These are phyloP conservation scores for Cladosporium sp. DNA, from an alignment of 2,329 filamentous ascomycete species.

Conservation along the genomic window DNA sequence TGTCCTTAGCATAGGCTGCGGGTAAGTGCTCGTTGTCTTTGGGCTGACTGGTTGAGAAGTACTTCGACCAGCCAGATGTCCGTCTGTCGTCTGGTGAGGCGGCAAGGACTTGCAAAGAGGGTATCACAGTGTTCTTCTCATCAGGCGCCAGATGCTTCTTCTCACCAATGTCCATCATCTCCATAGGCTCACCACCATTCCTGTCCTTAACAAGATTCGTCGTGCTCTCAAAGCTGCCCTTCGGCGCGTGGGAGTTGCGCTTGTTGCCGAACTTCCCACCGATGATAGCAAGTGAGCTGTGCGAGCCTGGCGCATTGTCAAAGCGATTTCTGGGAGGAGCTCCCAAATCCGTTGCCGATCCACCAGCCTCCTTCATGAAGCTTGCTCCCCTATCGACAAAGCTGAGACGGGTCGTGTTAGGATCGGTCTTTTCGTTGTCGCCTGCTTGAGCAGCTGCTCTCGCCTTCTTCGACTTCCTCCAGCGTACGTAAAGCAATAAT, in stretches of 20 bases:
- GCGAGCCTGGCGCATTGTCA: constrained; percentile 19
- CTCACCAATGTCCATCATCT: constrained; percentile 41
- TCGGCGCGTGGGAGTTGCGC: constrained; percentile 38
- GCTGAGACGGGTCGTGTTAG: constrained; percentile 38
- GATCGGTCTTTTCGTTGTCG: constrained; percentile 37
- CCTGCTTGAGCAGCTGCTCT: constrained; percentile 31
- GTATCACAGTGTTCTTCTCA: constrained; percentile 18
- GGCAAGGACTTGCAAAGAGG: constrained; percentile 32
- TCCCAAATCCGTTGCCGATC: constrained; percentile 31
- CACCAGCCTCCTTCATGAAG: constrained; percentile 49
- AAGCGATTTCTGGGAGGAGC: constrained; percentile 18
- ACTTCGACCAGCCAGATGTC: constrained; percentile 50
- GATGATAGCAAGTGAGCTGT: constrained; percentile 45
- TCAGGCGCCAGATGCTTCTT: constrained; percentile 18
- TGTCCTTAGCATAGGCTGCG: constrained; percentile 30
- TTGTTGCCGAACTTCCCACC: constrained; percentile 53
- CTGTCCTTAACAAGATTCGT: constrained; percentile 57
- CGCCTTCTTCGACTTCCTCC: constrained; percentile 53
- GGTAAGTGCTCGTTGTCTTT: constrained; percentile 30
- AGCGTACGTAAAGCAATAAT: constrained; percentile 64
- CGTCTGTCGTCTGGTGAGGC: constrained; percentile 28
- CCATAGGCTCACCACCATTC: constrained; percentile 37
- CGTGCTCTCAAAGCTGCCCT: constrained; percentile 56
- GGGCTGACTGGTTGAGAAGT: constrained; percentile 33
- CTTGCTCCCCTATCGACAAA: constrained; percentile 48